These are phyloP conservation scores for Tothia fuscella DNA, from an alignment of 2,329 filamentous ascomycete genomes.

Conservation along the genomic window DNA sequence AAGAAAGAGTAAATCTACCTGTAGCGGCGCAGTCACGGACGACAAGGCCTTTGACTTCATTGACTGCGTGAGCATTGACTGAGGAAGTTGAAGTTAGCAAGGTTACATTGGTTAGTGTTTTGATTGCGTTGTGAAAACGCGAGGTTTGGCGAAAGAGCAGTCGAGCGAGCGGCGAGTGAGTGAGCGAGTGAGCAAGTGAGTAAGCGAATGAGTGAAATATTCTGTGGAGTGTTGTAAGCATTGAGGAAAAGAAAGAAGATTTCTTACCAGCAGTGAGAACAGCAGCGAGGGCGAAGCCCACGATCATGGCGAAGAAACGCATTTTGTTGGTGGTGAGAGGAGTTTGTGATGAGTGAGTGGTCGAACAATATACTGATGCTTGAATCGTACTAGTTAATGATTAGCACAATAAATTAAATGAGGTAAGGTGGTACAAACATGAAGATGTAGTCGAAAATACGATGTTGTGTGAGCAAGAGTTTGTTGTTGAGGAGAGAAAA, in stretches of 20 bases:
- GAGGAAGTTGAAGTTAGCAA: background rate
- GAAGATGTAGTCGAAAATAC: no score
- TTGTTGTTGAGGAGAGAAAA: no score
- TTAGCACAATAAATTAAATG: no score
- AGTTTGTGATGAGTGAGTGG: background rate
- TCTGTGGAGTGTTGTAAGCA: background rate
- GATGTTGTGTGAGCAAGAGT: no score
- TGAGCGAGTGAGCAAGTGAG: background rate
- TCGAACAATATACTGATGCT: background rate
- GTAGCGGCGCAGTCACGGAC: background rate
- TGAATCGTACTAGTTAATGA: no score
- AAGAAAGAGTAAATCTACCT: background rate
- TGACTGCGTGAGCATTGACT: conserved; percentile 3
- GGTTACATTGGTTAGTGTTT: no score
- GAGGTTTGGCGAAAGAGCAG: background rate
- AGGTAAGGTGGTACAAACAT: no score
- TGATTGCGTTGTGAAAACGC: background rate
- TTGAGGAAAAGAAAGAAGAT: background rate
- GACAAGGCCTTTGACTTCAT: background rate
- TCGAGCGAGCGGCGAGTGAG: background rate
- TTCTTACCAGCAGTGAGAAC: no score
- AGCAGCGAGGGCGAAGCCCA: no score
- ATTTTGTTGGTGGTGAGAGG: background rate
- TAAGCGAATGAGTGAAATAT: background rate
- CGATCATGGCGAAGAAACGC: no score